Conservation (phyloP, 2,329 filamentous ascomycete species). For the Scytalidium sp. region DNA sequence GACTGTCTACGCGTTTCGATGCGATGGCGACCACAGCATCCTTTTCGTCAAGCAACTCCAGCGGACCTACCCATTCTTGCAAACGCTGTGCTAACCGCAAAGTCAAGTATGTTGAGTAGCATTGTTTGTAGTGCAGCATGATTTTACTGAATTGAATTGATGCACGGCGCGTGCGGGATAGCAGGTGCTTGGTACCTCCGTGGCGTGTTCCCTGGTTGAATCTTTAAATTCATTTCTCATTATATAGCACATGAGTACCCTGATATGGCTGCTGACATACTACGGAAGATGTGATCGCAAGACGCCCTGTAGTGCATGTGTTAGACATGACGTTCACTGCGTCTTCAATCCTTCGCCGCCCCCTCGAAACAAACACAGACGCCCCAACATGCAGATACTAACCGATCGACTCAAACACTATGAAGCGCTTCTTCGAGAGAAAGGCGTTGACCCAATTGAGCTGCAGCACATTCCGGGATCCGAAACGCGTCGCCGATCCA, state of each 20-base stretch:
- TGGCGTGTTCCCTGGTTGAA: too few relatives aligned
- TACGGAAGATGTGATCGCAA: constrained; percentile 28
- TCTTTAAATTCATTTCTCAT: too few relatives aligned
- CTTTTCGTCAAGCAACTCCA: not conserved
- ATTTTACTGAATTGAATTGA: not conserved
- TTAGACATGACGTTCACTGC: constrained; percentile 25
- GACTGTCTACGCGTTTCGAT: too few relatives aligned
- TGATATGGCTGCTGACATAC: constrained; percentile 1
- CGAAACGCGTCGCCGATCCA: not conserved
- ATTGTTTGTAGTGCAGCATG: too few relatives aligned
- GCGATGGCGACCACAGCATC: too few relatives aligned
- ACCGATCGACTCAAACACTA: constrained; percentile 20
- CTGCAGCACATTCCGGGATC: constrained; percentile 3
- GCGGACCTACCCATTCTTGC: constrained; percentile 12
- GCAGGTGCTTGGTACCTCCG: too few relatives aligned
- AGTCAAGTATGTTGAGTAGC: constrained; percentile 21
- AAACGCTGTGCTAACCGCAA: constrained; percentile 26
- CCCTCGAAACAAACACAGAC: constrained; percentile 14
- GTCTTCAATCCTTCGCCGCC: constrained; percentile 14
- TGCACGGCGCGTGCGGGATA: not conserved
- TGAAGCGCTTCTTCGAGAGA: constrained; percentile 20
- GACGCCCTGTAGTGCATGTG: constrained; percentile 31
- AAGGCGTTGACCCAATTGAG: constrained; percentile 18
- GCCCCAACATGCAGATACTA: constrained; percentile 10
- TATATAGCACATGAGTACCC: not conserved